These are phyloP conservation scores for Aspergillus funiculosus DNA, from an alignment of 495 filamentous ascomycete genomes.

Conservation along the genomic window DNA sequence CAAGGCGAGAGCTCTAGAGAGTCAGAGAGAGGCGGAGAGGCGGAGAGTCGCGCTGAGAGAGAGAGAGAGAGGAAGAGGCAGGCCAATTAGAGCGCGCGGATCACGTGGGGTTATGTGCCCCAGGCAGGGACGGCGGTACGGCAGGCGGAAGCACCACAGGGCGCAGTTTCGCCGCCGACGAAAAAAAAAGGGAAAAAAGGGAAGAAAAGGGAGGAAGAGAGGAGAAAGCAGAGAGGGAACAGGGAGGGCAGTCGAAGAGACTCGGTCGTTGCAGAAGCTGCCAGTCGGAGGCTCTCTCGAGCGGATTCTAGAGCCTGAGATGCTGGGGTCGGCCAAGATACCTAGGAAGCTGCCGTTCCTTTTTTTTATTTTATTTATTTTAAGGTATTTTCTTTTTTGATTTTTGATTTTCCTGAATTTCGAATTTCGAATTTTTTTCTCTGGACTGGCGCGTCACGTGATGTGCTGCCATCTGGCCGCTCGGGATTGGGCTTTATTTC, in stretches of 20 bases:
- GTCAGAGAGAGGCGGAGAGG: constrained; percentile 3
- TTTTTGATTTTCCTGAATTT: constrained; percentile 18
- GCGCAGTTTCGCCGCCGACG: constrained; percentile 11
- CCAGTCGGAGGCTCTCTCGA: not conserved
- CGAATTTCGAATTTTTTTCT: constrained; percentile 17
- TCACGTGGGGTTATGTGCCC: constrained; percentile 10
- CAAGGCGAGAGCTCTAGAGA: no score
- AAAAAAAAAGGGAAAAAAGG: constrained; percentile 1
- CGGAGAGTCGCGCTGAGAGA: no score
- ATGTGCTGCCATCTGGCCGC: constrained; percentile 16
- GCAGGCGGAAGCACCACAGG: constrained; percentile 2
- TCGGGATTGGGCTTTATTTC: constrained; percentile 4
- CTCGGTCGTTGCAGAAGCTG: not conserved
- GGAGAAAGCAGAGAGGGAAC: not conserved
- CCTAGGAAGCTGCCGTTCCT: constrained; percentile 16
- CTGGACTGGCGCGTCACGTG: constrained; percentile 14
- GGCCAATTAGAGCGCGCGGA: constrained; percentile 5
- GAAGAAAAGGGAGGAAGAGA: not conserved
- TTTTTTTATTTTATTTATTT: constrained; percentile 20
- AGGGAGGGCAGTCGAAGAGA: constrained; percentile 1
- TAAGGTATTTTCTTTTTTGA: constrained; percentile 20
- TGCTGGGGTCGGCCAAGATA: constrained; percentile 16
- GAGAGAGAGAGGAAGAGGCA: no score
- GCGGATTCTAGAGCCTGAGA: constrained; percentile 8
- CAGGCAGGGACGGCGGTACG: constrained; percentile 13